Evolutionary conservation across 2,329 filamentous ascomycete genomes (phyloP).

Genomic region (Tolypocladium endophyticum): DNA sequence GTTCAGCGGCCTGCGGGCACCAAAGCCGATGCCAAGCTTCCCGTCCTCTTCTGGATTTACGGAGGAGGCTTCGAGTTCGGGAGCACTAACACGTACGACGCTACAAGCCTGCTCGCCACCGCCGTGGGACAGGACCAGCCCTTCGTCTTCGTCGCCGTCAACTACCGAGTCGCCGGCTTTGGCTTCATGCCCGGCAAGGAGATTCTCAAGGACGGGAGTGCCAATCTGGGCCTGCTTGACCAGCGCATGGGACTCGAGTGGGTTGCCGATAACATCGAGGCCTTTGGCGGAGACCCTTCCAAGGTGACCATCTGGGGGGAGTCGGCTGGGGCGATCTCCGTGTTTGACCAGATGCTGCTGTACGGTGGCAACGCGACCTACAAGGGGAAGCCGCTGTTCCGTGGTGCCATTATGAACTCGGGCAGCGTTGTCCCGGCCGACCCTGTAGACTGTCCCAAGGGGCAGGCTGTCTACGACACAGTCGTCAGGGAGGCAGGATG

Average conservation of each 20-base stretch:
- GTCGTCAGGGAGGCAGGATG: slow-evolving; percentile 55
- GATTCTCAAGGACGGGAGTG: slow-evolving; percentile 52
- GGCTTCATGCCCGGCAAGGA: slow-evolving; percentile 64
- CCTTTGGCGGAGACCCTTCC: slow-evolving; percentile 69
- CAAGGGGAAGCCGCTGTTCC: slow-evolving; percentile 65
- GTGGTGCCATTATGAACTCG: slow-evolving; percentile 68
- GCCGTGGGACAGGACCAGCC: slow-evolving; percentile 35
- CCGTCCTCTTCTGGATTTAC: slow-evolving; percentile 62
- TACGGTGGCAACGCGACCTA: slow-evolving; percentile 65
- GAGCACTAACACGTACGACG: slow-evolving; percentile 42
- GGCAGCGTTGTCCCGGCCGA: slow-evolving; percentile 53
- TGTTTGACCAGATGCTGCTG: slow-evolving; percentile 65
- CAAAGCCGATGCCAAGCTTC: slow-evolving; percentile 43
- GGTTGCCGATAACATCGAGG: slow-evolving; percentile 66
- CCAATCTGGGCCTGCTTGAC: slow-evolving; percentile 64
- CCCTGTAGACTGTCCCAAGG: slow-evolving; percentile 54
- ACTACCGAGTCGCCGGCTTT: slow-evolving; percentile 67
- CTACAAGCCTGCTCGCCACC: slow-evolving; percentile 30
- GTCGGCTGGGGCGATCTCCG: slow-evolving; percentile 60
- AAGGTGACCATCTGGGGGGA: slow-evolving; percentile 76
- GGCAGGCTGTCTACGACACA: slow-evolving; percentile 52
- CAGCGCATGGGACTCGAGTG: slow-evolving; percentile 64
- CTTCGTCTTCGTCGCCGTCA: slow-evolving; percentile 66
- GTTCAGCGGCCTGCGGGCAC: slow-evolving; percentile 50
- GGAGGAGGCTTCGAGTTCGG: slow-evolving; percentile 54